These are phyloP conservation scores for Brassica incana DNA, from an alignment of 345 rosid genomes.

Conservation along the genomic window DNA sequence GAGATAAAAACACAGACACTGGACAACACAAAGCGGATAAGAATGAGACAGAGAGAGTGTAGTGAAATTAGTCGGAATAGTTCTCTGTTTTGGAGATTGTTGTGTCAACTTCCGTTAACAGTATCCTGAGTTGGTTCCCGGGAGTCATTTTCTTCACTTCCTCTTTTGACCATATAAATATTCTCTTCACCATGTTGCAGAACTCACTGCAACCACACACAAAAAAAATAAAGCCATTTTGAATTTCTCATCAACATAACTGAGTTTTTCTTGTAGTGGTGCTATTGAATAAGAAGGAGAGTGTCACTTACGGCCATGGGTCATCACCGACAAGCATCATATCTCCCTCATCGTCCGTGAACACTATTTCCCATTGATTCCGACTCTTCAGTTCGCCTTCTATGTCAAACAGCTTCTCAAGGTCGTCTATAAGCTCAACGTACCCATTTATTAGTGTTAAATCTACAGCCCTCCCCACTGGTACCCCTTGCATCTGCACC, in stretches of 20 bases:
- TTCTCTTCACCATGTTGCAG: constrained; percentile 85
- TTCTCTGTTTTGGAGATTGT: constrained; percentile 28
- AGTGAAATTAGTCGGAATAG: constrained; percentile 19
- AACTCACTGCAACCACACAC: constrained; percentile 63
- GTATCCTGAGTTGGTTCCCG: constrained; percentile 50
- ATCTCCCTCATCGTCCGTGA: constrained; percentile 91
- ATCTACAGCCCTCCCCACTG: constrained; percentile 94
- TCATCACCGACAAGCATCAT: constrained; percentile 97
- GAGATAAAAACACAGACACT: not conserved
- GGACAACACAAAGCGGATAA: constrained; percentile 13
- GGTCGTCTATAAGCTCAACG: constrained; percentile 62
- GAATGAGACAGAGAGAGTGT: not conserved
- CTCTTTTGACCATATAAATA: constrained; percentile 73
- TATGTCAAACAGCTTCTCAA: constrained; percentile 81
- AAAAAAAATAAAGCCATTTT: not conserved
- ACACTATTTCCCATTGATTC: constrained; percentile 81
- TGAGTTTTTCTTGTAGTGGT: not conserved
- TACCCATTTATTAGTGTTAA: constrained; percentile 63
- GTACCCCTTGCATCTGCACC: constrained; percentile 94
- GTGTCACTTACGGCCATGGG: constrained; percentile 84
- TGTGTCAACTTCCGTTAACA: constrained; percentile 60
- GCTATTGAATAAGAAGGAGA: not conserved
- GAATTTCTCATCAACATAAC: not conserved
- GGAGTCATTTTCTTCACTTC: constrained; percentile 75
- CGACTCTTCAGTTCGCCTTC: constrained; percentile 60